A percentile compares a stretch with the other conserved stretches of the same genome.
These are phyloP conservation scores for Noccaea caerulescens DNA, from an alignment of 345 rosid species.

Conservation along the genomic window DNA sequence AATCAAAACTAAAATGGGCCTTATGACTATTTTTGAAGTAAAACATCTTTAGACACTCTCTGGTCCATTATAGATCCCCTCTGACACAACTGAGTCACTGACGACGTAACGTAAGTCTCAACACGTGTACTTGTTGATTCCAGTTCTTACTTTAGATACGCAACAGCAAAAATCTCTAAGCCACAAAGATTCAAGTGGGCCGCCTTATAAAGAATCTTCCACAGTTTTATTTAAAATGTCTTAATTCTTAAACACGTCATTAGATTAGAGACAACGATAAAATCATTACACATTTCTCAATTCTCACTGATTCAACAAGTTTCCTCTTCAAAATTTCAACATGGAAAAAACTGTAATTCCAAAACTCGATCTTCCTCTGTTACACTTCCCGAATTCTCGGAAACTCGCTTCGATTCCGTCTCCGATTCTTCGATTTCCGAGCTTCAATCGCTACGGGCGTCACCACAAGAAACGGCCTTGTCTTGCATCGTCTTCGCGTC, in stretches of 20 bases:
- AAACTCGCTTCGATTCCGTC: conserved; percentile 37
- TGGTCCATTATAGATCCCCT: conserved; percentile 21
- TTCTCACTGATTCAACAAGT: conserved; percentile 9
- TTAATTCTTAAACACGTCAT: conserved; percentile 26
- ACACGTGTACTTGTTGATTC: conserved; percentile 37
- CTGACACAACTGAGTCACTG: conserved; percentile 9
- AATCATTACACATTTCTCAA: neutral
- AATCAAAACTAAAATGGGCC: conserved; percentile 6
- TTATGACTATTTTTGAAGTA: neutral
- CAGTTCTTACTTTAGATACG: conserved; percentile 34
- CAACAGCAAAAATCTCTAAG: conserved; percentile 45
- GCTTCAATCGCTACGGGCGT: conserved; percentile 23
- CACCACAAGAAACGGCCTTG: conserved; percentile 40
- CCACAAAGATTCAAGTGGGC: conserved; percentile 66
- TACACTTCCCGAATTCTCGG: conserved; percentile 39
- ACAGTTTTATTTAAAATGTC: conserved; percentile 42
- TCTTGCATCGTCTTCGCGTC: conserved; percentile 33
- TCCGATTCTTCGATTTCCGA: conserved; percentile 32
- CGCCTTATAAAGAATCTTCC: conserved; percentile 33
- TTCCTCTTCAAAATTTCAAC: conserved; percentile 25
- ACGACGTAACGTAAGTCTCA: conserved; percentile 15
- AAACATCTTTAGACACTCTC: conserved; percentile 3
- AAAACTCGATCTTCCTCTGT: conserved; percentile 42
- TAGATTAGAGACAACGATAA: neutral
- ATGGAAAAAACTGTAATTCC: conserved; percentile 49